A percentile compares a stretch with the other conserved stretches of the same genome.
These are phyloP conservation scores for Allomyces macrogynus DNA, from an alignment of 192 early-diverging fungal genomes.

Conservation along the genomic window DNA sequence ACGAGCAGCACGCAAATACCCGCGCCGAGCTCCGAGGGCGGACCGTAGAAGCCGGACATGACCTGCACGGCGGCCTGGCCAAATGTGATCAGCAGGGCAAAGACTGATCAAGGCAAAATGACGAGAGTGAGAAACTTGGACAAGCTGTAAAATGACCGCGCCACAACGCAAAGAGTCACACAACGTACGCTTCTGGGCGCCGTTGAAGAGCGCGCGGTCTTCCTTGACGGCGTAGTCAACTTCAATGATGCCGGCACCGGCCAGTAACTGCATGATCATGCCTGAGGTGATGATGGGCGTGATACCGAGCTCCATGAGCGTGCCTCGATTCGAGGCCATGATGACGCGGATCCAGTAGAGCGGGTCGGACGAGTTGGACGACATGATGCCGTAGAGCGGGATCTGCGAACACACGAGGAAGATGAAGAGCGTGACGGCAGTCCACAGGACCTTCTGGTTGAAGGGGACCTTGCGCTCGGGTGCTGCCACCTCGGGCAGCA, in stretches of 20 bases:
- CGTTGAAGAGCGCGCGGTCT: constrained; percentile 93
- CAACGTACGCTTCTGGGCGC: constrained; percentile 70
- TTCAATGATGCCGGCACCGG: constrained; percentile 94
- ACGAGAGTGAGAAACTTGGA: constrained; percentile 34
- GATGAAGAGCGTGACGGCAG: constrained; percentile 95
- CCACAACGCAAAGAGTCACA: constrained; percentile 11
- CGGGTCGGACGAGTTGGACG: constrained; percentile 95
- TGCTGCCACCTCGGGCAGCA: constrained; percentile 92
- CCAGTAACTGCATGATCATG: constrained; percentile 99
- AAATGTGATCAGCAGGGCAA: constrained; percentile 97
- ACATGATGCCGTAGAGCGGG: constrained; percentile 99
- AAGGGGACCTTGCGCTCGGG: constrained; percentile 98
- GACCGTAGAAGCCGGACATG: constrained; percentile 93
- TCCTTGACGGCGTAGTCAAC: constrained; percentile 98
- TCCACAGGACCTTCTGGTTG: constrained; percentile 98
- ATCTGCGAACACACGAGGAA: constrained; percentile 99
- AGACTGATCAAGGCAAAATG: constrained; percentile 26
- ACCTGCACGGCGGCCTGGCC: constrained; percentile 97
- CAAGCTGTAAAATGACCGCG: constrained; percentile 40
- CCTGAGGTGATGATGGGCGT: constrained; percentile 98
- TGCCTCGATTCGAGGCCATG: constrained; percentile 98
- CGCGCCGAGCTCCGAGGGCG: constrained; percentile 84
- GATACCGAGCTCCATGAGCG: constrained; percentile 99
- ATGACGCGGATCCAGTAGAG: constrained; percentile 99
- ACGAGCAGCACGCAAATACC: constrained; percentile 91